Base-by-base conservation (phyloP, 768 basidiomycete genomes). In the Suillus paluster region DNA sequence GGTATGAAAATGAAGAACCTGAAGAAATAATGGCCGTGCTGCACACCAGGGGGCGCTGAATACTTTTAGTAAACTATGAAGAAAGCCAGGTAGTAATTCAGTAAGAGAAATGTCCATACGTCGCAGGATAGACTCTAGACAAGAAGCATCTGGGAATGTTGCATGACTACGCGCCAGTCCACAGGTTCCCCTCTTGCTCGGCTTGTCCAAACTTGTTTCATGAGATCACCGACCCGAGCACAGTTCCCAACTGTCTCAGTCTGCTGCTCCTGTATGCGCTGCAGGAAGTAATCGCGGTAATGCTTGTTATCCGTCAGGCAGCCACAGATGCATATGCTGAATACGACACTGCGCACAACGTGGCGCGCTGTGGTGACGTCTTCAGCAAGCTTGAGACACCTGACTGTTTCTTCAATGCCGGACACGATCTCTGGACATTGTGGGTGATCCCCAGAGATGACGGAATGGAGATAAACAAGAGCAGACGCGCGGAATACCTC, bases 311-410 rank as follows among this genome's bases (percentile, higher is more conserved):
- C 85, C 63, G 89, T 86, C 57, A 93, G 81, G 65, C 83, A 86
- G 1, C 91, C 91, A 63, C 85, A 85, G 57, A 94, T 82, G 68
- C 88, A 92, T 62, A 91, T 86, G 49, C 85, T 84, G 67, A 93
- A 92, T 66, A 93, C 90, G 30, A 91, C 91, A 75, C 88, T 91
- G 42, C 91, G 81, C 60, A 92, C 83, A 30, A 93, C 88, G 15
- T 83, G 80, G 46, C 81, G 80, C 52, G 81, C 76, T 45, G 79
- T 75, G 48, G 66, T 72, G n/a, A 66, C 66, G 66, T 76, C 72
- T 67, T 67, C 71, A 62, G 81, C 79, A 17, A 62, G 67, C 66
- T 64, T 72, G 60, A 89, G 76, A 63, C 81, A 79, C 5, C 67
- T 63, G 71, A 90, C 80, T 48, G 84, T 84, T 23, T 87, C 83